phyloP scores from a whole-genome alignment of 2,329 filamentous ascomycete species.

The Cordyceps cicadae region DNA sequence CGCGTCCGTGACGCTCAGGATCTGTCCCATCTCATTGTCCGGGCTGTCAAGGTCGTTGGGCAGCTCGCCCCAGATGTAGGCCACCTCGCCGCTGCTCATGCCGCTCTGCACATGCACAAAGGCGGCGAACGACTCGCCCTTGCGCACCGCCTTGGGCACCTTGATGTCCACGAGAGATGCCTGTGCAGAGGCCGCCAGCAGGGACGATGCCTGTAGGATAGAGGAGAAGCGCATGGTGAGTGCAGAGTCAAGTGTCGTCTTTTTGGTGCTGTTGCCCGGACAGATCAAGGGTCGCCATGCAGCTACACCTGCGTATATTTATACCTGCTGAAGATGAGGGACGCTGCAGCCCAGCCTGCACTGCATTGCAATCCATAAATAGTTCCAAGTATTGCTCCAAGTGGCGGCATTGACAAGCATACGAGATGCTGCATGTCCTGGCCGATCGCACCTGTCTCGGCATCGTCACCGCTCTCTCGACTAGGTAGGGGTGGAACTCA shows the following conservation, averaged over 20 bases:
- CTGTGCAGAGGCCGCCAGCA: neutral
- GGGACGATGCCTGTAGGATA: neutral
- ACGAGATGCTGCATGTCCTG: neutral
- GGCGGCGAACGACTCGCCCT: constrained; percentile 4
- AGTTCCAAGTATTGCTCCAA: neutral
- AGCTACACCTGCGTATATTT: neutral
- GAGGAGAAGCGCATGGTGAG: neutral
- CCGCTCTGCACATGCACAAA: constrained; percentile 8
- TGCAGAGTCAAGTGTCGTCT: neutral
- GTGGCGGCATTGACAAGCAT: neutral
- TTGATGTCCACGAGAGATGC: constrained; percentile 6
- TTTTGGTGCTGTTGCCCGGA: too few species aligned
- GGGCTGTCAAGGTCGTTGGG: constrained; percentile 3
- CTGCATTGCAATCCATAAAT: neutral
- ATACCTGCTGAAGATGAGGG: neutral
- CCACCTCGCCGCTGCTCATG: constrained; percentile 7
- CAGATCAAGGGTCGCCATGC: neutral
- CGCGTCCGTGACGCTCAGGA: constrained; percentile 2
- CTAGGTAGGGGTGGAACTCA: neutral
- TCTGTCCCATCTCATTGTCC: constrained; percentile 1
- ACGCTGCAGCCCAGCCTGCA: neutral
- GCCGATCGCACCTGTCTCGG: neutral
- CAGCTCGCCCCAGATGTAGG: constrained; percentile 5
- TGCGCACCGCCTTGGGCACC: constrained; percentile 3
- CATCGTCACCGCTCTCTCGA: neutral